Evolutionary conservation across 768 basidiomycete species (phyloP), one percentile per base, ranked within the genome.

Genomic region (Pisolithus albus): DNA sequence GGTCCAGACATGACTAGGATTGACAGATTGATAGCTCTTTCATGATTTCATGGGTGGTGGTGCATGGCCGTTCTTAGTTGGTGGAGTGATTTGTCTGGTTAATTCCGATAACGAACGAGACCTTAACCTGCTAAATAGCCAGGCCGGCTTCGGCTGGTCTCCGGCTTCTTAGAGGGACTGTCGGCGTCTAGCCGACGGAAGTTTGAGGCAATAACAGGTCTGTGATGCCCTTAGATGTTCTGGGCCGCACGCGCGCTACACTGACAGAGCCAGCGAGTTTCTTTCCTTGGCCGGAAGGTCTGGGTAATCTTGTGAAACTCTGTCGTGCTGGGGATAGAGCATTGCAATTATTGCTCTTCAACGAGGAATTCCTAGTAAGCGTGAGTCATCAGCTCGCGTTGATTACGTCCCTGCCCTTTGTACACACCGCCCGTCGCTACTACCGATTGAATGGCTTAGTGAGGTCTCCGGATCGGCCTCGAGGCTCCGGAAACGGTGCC

Each of bases 291-390:
- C 83, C 77, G 81, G 77, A 82, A 84, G 81, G 83, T 75, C 75
- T 74, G 79, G 81, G 81, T 81, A 83, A 82, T 81, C 81, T 81
- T 82, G 80, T 83, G 79, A 83, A 82, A 82, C 80, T 78, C 76
- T 76, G 80, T 82, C 79, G 78, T 83, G 81, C 79, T 83, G 82
- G 84, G 83, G 83, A 85, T 85, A 83, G 84, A 85, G 83, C 82
- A 84, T 84, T 86, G 84, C 81, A 85, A 86, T 84, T 87, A 85
- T 86, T 81, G 84, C 83, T 86, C 85, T 85, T 87, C 83, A 87
- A 86, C 82, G 80, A 85, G 83, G 84, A 86, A 86, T 86, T 78
- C 83, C 82, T 84, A 84, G 84, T 86, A 86, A 84, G 78, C 80
- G 80, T 77, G 79, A 84, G 83, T 87, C 82, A 86, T 84, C 83